A percentile compares a stretch with the other conserved stretches of the same genome.
Conservation (phyloP, 2,329 filamentous ascomycete genomes). For the Neoarthrinium moseri region DNA sequence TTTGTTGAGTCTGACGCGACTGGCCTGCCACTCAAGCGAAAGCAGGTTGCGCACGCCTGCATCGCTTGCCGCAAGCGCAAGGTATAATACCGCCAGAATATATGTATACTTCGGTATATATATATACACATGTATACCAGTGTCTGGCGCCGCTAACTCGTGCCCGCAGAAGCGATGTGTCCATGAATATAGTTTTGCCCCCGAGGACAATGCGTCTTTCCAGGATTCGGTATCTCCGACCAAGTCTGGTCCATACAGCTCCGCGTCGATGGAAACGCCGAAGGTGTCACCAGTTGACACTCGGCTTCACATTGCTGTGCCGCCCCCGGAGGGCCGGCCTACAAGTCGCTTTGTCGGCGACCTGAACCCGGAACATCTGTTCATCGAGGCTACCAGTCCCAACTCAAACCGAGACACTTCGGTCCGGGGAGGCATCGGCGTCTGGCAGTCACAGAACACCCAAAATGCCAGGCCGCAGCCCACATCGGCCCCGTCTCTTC, state of each 20-base stretch:
- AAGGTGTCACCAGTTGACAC: neutral
- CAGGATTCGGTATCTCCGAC: constrained; percentile 6
- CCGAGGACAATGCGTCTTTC: neutral
- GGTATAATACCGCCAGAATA: constrained; percentile 29
- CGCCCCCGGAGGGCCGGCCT: constrained; percentile 23
- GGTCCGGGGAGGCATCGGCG: constrained; percentile 52
- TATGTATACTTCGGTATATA: too few species aligned
- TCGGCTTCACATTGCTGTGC: neutral
- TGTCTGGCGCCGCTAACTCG: neutral
- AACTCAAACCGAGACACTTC: constrained; percentile 35
- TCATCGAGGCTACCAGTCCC: constrained; percentile 51
- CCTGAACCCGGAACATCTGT: constrained; percentile 59
- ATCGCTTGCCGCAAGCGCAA: constrained; percentile 54
- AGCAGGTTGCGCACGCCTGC: constrained; percentile 60
- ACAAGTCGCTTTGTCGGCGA: constrained; percentile 55
- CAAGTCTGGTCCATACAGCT: neutral
- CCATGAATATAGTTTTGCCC: constrained; percentile 4
- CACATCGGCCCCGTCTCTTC: neutral
- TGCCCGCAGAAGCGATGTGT: constrained; percentile 13
- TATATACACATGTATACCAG: too few species aligned
- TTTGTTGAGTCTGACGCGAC: constrained; percentile 56
- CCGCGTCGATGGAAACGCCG: neutral
- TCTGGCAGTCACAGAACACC: constrained; percentile 46
- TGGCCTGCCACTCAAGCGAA: constrained; percentile 57
- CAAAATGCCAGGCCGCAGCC: neutral